Percentiles rank a stretch among this genome's conserved stretches.
Evolutionary conservation across 139 green algal species (phyloP).

Genomic region (Micractinium sp.): DNA sequence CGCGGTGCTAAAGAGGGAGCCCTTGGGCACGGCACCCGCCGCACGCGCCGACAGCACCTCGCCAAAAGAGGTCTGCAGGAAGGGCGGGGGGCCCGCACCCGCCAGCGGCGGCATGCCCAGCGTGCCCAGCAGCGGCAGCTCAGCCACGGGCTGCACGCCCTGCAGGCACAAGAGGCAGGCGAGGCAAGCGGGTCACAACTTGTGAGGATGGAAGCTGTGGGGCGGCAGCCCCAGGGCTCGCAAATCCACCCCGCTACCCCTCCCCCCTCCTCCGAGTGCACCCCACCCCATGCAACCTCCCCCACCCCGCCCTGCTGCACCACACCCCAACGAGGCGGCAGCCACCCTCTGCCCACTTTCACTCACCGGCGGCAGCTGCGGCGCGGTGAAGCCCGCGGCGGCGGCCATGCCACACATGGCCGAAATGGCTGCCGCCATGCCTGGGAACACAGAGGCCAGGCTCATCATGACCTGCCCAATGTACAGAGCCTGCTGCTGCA

Average conservation of each 20-base stretch:
- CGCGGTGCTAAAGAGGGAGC: slow-evolving; percentile 12
- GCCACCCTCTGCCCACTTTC: too few relatives aligned
- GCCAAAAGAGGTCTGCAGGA: slow-evolving; percentile 35
- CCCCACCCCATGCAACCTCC: not conserved
- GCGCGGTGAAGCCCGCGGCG: slow-evolving; percentile 21
- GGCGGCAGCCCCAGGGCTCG: not conserved
- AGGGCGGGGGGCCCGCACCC: not conserved
- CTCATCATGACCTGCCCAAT: slow-evolving; percentile 47
- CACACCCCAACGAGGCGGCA: not conserved
- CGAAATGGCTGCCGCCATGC: slow-evolving; percentile 37
- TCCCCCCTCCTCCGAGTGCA: not conserved
- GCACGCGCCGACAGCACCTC: slow-evolving; percentile 41
- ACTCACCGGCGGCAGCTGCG: slow-evolving; percentile 29
- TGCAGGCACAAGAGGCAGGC: not conserved
- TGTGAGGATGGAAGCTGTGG: not conserved
- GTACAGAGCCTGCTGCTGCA: slow-evolving; percentile 29
- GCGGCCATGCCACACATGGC: slow-evolving; percentile 35
- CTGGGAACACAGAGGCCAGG: slow-evolving; percentile 39
- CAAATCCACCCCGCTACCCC: not conserved
- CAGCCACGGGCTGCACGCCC: not conserved
- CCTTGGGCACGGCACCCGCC: slow-evolving; percentile 1
- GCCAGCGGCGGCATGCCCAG: not conserved
- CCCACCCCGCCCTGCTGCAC: not conserved
- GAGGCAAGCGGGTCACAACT: too few relatives aligned
- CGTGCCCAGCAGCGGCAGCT: not conserved